phyloP scores from a whole-genome alignment of 1,284 basidiomycete genomes.

The Cryptococcus jaspeensis region DNA sequence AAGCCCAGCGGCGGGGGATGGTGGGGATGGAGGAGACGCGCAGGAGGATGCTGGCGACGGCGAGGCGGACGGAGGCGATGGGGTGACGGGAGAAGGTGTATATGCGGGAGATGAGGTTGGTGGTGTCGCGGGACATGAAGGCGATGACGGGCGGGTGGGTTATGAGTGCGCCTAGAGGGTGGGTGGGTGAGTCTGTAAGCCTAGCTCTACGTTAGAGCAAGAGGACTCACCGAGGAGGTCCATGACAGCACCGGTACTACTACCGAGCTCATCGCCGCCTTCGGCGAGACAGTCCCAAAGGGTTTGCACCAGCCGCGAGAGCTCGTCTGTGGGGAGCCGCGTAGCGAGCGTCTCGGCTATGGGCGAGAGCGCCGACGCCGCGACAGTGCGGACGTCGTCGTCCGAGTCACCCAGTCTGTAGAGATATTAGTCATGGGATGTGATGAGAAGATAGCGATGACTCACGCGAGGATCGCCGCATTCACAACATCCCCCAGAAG shows the following conservation, averaged over 20 bases:
- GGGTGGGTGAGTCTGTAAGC: slow-evolving; percentile 8
- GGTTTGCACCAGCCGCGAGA: slow-evolving; percentile 73
- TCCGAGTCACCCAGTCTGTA: slow-evolving; percentile 81
- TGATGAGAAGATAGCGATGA: slow-evolving; percentile 10
- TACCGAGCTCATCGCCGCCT: slow-evolving; percentile 95
- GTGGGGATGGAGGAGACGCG: slow-evolving; percentile 78
- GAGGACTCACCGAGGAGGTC: slow-evolving; percentile 74
- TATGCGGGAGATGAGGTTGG: slow-evolving; percentile 73
- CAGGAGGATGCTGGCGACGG: slow-evolving; percentile 85
- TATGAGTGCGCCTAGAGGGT: slow-evolving; percentile 32
- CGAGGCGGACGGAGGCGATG: slow-evolving; percentile 86
- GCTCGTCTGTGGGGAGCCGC: slow-evolving; percentile 65
- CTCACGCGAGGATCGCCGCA: slow-evolving; percentile 80
- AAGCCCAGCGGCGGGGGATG: slow-evolving; percentile 78
- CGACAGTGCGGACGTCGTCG: slow-evolving; percentile 95
- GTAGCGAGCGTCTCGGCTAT: slow-evolving; percentile 77
- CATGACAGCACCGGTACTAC: slow-evolving; percentile 96
- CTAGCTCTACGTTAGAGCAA: not conserved
- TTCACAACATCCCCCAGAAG: slow-evolving; percentile 73
- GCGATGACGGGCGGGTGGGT: slow-evolving; percentile 29
- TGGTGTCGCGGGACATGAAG: slow-evolving; percentile 21
- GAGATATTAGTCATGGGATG: too few species aligned
- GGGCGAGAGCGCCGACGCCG: slow-evolving; percentile 86
- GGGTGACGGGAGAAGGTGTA: slow-evolving; percentile 99
- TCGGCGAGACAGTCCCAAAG: slow-evolving; percentile 88